Conservation (phyloP, 2,329 filamentous ascomycete genomes). For the Neopestalotiopsis sp. region DNA sequence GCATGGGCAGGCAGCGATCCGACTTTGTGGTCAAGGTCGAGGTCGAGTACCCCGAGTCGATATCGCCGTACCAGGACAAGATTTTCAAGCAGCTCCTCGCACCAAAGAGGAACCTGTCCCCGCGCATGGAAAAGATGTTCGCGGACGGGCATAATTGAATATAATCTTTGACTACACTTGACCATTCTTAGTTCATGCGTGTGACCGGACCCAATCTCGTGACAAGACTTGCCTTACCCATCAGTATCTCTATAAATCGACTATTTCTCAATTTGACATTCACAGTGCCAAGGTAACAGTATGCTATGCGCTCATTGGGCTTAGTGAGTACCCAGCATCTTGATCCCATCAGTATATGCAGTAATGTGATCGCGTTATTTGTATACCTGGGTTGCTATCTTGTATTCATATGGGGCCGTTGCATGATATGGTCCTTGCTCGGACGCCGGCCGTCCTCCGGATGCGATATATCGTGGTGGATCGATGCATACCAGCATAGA, state of each 20-base stretch:
- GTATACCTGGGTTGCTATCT: too few relatives aligned
- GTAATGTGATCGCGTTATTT: too few relatives aligned
- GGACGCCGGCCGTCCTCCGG: neutral
- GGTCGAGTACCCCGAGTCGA: slow-evolving; percentile 10
- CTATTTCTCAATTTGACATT: too few relatives aligned
- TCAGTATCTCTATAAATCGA: too few relatives aligned
- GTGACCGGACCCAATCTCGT: too few relatives aligned
- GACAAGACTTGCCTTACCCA: too few relatives aligned
- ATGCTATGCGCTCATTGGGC: too few relatives aligned
- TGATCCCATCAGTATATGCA: too few relatives aligned
- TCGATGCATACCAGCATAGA: neutral
- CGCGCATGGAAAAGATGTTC: neutral
- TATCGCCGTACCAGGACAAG: slow-evolving; percentile 4
- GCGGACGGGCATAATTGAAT: neutral
- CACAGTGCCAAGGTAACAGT: too few relatives aligned
- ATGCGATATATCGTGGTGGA: neutral
- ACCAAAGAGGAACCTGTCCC: neutral
- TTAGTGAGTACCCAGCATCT: neutral
- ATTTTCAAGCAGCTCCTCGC: slow-evolving; percentile 1
- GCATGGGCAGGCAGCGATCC: neutral
- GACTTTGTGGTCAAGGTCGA: neutral
- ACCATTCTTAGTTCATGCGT: too few relatives aligned
- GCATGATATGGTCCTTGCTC: neutral
- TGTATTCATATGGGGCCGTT: too few relatives aligned
- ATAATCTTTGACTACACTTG: neutral